Conservation (phyloP, 257 asterid genomes). For the Thymus quinquecostatus region DNA sequence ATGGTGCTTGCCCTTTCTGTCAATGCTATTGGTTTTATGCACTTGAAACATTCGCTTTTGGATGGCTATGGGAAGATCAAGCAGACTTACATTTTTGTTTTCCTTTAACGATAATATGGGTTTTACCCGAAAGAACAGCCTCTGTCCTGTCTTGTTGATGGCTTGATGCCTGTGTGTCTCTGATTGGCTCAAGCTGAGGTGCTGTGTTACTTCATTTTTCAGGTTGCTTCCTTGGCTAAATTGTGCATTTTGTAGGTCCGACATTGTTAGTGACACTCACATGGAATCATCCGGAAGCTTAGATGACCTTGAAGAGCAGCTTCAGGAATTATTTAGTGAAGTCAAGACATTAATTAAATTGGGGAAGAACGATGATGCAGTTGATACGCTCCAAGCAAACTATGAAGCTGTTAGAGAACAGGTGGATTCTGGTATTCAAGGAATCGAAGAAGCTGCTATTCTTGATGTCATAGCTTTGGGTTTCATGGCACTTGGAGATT, state of each 20-base stretch:
- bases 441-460: slow-evolving; percentile 85
- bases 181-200: background rate
- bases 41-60: slow-evolving; percentile 1
- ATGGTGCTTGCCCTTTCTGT: background rate
- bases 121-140: background rate
- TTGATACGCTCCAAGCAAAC: slow-evolving; percentile 79
- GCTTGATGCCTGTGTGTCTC: background rate
- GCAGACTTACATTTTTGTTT: background rate
- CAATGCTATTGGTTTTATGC: background rate
- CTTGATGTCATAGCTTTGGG: slow-evolving; percentile 89
- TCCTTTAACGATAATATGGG: background rate
- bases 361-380: slow-evolving; percentile 77
- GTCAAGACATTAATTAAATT: slow-evolving; percentile 61
- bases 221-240: slow-evolving; percentile 19
- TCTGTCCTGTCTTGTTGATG: background rate
- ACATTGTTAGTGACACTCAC: slow-evolving; percentile 36
- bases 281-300: slow-evolving; percentile 37
- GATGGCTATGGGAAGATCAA: background rate
- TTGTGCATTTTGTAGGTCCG: slow-evolving; percentile 30
- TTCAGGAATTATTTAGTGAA: slow-evolving; percentile 68
- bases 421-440: slow-evolving; percentile 63
- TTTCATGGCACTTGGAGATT: slow-evolving; percentile 75
- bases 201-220: slow-evolving; percentile 8
- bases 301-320: slow-evolving; percentile 61
- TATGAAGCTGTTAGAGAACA: slow-evolving; percentile 70